Base-by-base conservation (phyloP, 179 eudicot genomes). In the Nepenthes alata region DNA sequence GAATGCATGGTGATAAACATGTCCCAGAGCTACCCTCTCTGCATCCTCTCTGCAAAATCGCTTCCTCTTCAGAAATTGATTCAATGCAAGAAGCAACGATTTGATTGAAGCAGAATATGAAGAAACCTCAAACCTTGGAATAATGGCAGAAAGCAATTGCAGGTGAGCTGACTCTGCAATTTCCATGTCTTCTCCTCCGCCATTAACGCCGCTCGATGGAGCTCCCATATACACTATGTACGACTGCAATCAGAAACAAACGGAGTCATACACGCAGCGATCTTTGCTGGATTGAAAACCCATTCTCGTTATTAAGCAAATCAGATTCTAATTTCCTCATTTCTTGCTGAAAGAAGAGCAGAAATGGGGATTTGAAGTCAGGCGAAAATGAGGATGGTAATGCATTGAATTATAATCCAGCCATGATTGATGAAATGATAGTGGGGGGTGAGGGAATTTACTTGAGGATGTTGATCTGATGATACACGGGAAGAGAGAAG, bases 171-270 rank as follows among this genome's bases (percentile, higher is more conserved):
- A 66, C 64, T 77, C 77, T 15, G 72, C 75, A 8, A 70, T 5
- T 66, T 70, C 57, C 5, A 77, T 52, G 49, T 70, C 77, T n/a
- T 38, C 58, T 41, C 53, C 68, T 16, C 44, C 37, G 45, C 52
- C 51, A 38, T 8, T 39, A 12, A 5, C n/a, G 6, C 16, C 5
- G 38, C 58, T 62, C 4, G 15, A 67, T 60, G 78, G 53, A 59
- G 72, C 70, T 9, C 81, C 81, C 78, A 77, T 55, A 53, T 77
- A 77, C 12, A 77, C 78, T 60, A 77, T 61, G 13, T 77, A 77
- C 39, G 57, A 53, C 81, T 77, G 75, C 67, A 59, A 52, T 25
- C 14, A 52, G 55, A 11, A 13, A 52, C 16, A 11, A n/a, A 15
- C 4, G 0, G 9, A 13, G 9, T 50, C 15, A 50, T 11, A 10